Base-by-base conservation (phyloP, 2,329 filamentous ascomycete species). In the Trichoderma oligosporum region DNA sequence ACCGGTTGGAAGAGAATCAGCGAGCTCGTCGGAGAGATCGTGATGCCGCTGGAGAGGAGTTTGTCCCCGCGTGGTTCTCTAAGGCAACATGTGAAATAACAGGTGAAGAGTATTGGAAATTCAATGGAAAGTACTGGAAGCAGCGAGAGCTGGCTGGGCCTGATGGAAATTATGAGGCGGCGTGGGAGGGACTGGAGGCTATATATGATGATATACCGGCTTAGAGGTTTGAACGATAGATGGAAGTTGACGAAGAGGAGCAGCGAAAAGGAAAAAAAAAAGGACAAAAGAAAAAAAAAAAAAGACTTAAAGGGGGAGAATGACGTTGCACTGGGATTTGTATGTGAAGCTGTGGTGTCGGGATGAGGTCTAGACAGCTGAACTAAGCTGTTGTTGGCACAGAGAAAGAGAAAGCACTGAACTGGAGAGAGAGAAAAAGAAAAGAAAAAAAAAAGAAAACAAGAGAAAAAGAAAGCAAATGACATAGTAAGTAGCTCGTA, bases 1-100 rank as follows among this genome's bases (percentile, higher is more conserved):
- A 93, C 67, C 82, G 94, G 1, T 83, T 99, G 0, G 94, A 99
- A 73, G 89, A 97, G 76, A 91, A 86, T 62, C 94, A 99, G 77
- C 81, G 94, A 59, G 85, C 86, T 8, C 86, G 87, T 58, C 78
- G 94, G 60, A 77, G 89, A 55, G 76, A 80, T 58, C 80, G 92
- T 22, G 93, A 99, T 73, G 80, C 81, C 27, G 81, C 75, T 2
- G 94, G 94, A 4, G 88, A 95, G 61, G 86, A 93, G 60, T 97
- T 94, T 68, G 73, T 75, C 38, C 91, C 94, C 0, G 84, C 87
- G 45, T 99, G 93, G 92, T 99, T 99, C 71, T 75, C 69, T 36
- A 89, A 88, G 74, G 78, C 78, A 2, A 82, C 72, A 63, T 92
- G 90, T 72, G 82, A 88, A 36, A 76, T 89, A 16, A 97, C 93